Base-by-base conservation (phyloP, 495 filamentous ascomycete genomes). In the Filosporella fistucella region DNA sequence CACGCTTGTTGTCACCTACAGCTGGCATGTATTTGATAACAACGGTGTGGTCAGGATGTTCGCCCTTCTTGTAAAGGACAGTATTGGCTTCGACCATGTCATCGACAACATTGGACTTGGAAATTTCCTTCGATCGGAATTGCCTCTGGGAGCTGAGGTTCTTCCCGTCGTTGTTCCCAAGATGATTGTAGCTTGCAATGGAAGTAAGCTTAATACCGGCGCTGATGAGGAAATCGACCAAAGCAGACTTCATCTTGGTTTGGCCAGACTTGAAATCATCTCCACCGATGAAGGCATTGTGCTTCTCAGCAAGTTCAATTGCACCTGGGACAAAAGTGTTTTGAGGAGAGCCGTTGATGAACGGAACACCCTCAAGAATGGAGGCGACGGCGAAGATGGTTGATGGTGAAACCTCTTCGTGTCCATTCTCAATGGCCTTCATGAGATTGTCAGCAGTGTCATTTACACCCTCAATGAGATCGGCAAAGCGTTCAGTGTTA, bases 181-280 rank as follows among this genome's bases (percentile, higher is more conserved):
- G 85, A 70, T 97, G 94, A 78, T 98, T 98, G 80, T 97, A 98
- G 72, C 87, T 93, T 57, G 93, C 88, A 68, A 98, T 97, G 44
- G 94, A 96, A 44, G 94, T 98, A 57, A 98, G 84, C 78, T 95
- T 96, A 77, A 98, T 96, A 64, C 93, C 93, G 45, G 93, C 94
- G 66, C 83, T 96, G 82, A 98, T 93, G 59, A 98, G 69, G 77
- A 98, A 98, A 71, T 98, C 93, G 14, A 97, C 94, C 14, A 98
- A 81, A 16, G 94, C 94, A 30, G 90, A 96, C 70, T 98, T 98
- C 93, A 98, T 98, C 82, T 98, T 98, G 60, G 93, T 98, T 78
- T 98, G 93, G 51, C 93, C 93, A 42, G 93, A 97, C 80, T 98
- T 98, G 82, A 98, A 98, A 72, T 98, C 93, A 66, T 98, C 93